A percentile compares a stretch with the other conserved stretches of the same genome.
These are phyloP conservation scores for Macrolepiota dolichaula DNA, from an alignment of 768 basidiomycete genomes.

Conservation along the genomic window DNA sequence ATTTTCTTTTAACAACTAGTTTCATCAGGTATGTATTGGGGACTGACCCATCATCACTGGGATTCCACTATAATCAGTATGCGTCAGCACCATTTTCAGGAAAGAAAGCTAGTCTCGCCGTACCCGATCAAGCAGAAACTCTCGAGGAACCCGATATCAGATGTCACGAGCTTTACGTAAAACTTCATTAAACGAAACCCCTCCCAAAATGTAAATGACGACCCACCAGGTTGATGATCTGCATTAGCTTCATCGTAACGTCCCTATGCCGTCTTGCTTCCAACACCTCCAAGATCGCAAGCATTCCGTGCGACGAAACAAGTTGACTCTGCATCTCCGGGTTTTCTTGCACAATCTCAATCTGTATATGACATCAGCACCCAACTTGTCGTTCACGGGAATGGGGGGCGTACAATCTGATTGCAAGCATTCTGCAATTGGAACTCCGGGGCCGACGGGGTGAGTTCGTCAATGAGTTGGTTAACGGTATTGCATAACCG, in stretches of 20 bases:
- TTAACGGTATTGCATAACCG: conserved; percentile 78
- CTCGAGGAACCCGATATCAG: conserved; percentile 84
- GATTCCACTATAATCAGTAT: conserved; percentile 61
- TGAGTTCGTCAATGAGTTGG: conserved; percentile 83
- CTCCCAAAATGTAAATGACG: background rate
- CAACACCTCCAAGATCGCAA: conserved; percentile 90
- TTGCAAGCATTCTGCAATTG: conserved; percentile 83
- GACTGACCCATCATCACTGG: conserved; percentile 87
- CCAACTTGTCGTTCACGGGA: background rate
- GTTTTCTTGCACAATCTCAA: conserved; percentile 70
- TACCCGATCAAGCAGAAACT: conserved; percentile 92
- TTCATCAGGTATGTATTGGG: background rate
- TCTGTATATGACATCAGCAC: conserved; percentile 36
- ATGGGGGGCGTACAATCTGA: conserved; percentile 65
- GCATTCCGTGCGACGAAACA: conserved; percentile 90
- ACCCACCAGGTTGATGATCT: conserved; percentile 84
- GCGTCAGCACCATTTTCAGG: background rate
- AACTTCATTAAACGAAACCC: conserved; percentile 26
- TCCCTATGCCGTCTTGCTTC: conserved; percentile 86
- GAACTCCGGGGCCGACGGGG: conserved; percentile 77
- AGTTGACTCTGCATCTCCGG: conserved; percentile 88
- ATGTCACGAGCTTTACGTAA: conserved; percentile 49
- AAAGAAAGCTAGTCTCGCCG: conserved; percentile 16
- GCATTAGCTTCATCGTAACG: conserved; percentile 79
- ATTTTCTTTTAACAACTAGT: conserved; percentile 1